Base-by-base conservation (phyloP, 2,329 filamentous ascomycete genomes). In the Alternaria angustiovoidea region DNA sequence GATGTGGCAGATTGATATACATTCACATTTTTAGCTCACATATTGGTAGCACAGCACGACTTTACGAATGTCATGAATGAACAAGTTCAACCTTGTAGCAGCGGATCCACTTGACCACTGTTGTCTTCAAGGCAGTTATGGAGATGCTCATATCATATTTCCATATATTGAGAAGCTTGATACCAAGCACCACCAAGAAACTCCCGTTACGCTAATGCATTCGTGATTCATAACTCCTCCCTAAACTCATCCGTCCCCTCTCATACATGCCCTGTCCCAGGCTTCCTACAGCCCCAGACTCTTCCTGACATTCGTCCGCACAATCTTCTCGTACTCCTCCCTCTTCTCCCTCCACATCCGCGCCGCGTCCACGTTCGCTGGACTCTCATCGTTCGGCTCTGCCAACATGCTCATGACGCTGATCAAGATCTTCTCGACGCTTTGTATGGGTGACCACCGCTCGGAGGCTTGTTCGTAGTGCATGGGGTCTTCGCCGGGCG, bases 391-490 rank as follows among this genome's bases (percentile, higher is more conserved):
- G 77, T 99, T 99, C 49, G 95, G 95, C 73, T 91, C 91, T 65
- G 92, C 89, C 66, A 99, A 88, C 83, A 99, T 89, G 78, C 91
- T 95, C 77, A 99, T 96, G 34, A 96, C 94, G 72, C 89, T 93
- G 32, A 99, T 81, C 48, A 99, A 82, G 63, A 99, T 98, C 22
- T 93, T 96, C 84, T 97, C 94, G 54, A 94, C 94, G 12, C 91
- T 94, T 80, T 98, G 95, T 2, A 98, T 94, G 28, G 95, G 95
- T 60, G 87, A 91, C 95, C 95, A 99, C 62, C 95, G 88, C 84
- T 99, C 95, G 30, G 88, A 86, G 16, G 93, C 94, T 26, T 87
- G 87, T 80, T 99, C 95, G 82, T 99, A 99, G 54, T 94, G 94
- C 80, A 91, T 95, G 75, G 92, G 89, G 76, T 99, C 95, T 74